Evolutionary conservation across 2,329 filamentous ascomycete species (phyloP).

Genomic region (Shiraia sp.): DNA sequence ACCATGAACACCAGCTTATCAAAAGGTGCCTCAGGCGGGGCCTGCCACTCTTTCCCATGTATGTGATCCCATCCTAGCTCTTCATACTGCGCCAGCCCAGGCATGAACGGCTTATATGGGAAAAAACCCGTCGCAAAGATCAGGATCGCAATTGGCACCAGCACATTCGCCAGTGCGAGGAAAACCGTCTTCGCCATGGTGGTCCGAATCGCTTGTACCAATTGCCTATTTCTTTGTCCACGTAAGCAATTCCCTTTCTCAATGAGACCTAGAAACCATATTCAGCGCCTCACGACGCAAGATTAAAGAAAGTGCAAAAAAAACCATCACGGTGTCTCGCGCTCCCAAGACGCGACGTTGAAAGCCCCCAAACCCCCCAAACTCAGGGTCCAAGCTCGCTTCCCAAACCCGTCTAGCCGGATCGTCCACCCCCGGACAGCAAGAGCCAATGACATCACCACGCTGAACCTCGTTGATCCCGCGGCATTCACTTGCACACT

Average conservation of each 20-base stretch:
- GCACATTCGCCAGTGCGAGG: slow-evolving; percentile 71
- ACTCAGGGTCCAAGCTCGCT: slow-evolving; percentile 35
- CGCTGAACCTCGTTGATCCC: slow-evolving; percentile 4
- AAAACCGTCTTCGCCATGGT: slow-evolving; percentile 38
- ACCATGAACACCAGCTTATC: slow-evolving; percentile 96
- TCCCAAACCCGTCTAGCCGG: slow-evolving; percentile 16
- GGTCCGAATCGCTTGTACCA: slow-evolving; percentile 5
- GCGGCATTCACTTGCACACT: neutral
- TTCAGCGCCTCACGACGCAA: slow-evolving; percentile 13
- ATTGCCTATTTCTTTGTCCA: neutral
- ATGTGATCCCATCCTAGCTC: slow-evolving; percentile 53
- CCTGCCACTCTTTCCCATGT: slow-evolving; percentile 41
- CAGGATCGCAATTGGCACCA: slow-evolving; percentile 70
- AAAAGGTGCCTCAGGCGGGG: slow-evolving; percentile 68
- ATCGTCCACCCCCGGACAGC: slow-evolving; percentile 1
- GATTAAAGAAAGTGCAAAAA: slow-evolving; percentile 1
- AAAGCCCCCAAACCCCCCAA: slow-evolving; percentile 9
- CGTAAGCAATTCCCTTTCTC: neutral
- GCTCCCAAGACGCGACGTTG: slow-evolving; percentile 23
- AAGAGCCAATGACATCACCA: slow-evolving; percentile 43
- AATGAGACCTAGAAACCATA: slow-evolving; percentile 1
- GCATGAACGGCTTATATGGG: slow-evolving; percentile 91
- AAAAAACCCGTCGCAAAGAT: slow-evolving; percentile 92
- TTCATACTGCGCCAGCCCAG: slow-evolving; percentile 76
- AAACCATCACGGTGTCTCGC: slow-evolving; percentile 25